Percentiles rank a stretch among this genome's conserved stretches.
These are phyloP conservation scores for Mentha longifolia DNA, from an alignment of 257 asterid species.

Conservation along the genomic window DNA sequence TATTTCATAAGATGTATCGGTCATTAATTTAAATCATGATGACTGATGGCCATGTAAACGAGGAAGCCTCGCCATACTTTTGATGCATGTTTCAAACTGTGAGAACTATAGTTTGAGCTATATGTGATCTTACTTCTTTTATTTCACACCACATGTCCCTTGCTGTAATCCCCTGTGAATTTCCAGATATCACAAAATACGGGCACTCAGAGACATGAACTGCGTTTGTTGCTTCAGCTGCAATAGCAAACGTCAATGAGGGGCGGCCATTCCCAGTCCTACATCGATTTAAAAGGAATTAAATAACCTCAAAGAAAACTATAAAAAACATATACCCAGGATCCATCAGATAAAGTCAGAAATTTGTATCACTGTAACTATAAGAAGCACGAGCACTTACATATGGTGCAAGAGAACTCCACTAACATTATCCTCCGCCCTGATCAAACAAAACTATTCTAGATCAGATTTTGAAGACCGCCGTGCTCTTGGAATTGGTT, in stretches of 20 bases:
- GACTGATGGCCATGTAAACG: not conserved
- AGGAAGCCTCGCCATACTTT: slow-evolving; percentile 17
- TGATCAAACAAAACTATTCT: slow-evolving; percentile 39
- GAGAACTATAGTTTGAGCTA: slow-evolving; percentile 23
- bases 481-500: slow-evolving; percentile 18
- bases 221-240: slow-evolving; percentile 74
- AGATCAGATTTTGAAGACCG: slow-evolving; percentile 37
- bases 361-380: slow-evolving; percentile 16
- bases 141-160: slow-evolving; percentile 96
- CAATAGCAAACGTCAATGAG: slow-evolving; percentile 81
- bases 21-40: slow-evolving; percentile 9
- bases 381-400: slow-evolving; percentile 52
- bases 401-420: slow-evolving; percentile 94
- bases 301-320: slow-evolving; percentile 18
- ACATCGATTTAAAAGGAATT: slow-evolving; percentile 37
- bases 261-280: slow-evolving; percentile 84
- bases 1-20: not conserved
- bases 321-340: slow-evolving; percentile 16
- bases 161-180: slow-evolving; percentile 72
- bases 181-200: slow-evolving; percentile 80
- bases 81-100: slow-evolving; percentile 31
- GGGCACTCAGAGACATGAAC: slow-evolving; percentile 93
- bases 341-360: slow-evolving; percentile 19
- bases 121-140: slow-evolving; percentile 63
- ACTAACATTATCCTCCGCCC: slow-evolving; percentile 64